Conservation (phyloP, 371 early-diverging fungal species). For the Mucor racemosus region DNA sequence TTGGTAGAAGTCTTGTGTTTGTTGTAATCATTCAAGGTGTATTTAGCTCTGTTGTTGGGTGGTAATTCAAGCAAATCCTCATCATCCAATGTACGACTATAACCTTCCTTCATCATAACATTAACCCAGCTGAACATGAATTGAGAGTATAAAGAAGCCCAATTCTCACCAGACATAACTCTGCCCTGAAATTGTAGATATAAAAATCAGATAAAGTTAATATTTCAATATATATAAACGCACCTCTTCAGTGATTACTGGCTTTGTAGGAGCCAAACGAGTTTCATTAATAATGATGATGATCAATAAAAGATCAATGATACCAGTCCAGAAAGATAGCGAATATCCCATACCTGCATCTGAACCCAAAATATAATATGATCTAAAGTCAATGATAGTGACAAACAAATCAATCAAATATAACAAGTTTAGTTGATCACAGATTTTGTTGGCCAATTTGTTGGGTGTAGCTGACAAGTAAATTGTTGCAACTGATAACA, state of each 20-base stretch:
- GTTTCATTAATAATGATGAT: constrained; percentile 38
- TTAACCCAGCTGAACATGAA: constrained; percentile 62
- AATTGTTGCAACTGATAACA: constrained; percentile 30
- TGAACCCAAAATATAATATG: constrained; percentile 18
- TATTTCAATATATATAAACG: constrained; percentile 27
- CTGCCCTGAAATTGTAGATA: constrained; percentile 29
- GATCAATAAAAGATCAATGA: constrained; percentile 23
- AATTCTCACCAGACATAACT: constrained; percentile 51
- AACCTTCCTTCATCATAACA: constrained; percentile 58
- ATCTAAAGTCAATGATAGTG: constrained; percentile 37
- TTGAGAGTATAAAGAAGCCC: constrained; percentile 59
- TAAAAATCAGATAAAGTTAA: neutral
- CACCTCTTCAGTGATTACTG: constrained; percentile 34
- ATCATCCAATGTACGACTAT: constrained; percentile 52
- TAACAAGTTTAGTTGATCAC: constrained; percentile 38
- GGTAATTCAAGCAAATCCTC: constrained; percentile 54
- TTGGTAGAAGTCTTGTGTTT: constrained; percentile 13
- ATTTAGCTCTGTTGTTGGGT: constrained; percentile 41
- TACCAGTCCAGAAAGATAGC: neutral
- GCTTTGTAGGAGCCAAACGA: constrained; percentile 33
- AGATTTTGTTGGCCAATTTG: constrained; percentile 31
- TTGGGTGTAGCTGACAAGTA: constrained; percentile 17
- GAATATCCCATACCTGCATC: neutral
- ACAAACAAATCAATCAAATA: constrained; percentile 29
- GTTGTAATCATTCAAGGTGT: constrained; percentile 29